Conservation (phyloP, 768 basidiomycete species). For the Arthromyces matolae region DNA sequence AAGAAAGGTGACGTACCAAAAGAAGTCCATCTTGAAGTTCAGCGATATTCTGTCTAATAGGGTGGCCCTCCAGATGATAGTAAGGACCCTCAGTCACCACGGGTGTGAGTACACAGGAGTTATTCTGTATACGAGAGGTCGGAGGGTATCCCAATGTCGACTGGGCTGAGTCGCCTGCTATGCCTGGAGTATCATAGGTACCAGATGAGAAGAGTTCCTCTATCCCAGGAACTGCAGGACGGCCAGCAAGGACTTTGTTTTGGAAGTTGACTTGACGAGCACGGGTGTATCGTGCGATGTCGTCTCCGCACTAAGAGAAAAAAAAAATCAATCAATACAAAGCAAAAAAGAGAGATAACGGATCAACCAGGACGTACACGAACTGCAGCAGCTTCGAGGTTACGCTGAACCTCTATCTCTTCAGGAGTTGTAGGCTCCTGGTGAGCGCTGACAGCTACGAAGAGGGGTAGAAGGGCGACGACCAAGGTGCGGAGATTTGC, state of each 20-base stretch:
- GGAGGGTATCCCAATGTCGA: constrained; percentile 43
- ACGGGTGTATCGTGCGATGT: constrained; percentile 48
- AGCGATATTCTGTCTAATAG: constrained; percentile 51
- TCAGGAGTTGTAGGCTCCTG: constrained; percentile 40
- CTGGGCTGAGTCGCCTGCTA: constrained; percentile 23
- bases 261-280: constrained; percentile 45
- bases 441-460: constrained; percentile 32
- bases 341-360: neutral
- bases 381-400: constrained; percentile 49
- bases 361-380: constrained; percentile 37
- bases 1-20: constrained; percentile 30
- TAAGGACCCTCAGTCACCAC: constrained; percentile 55
- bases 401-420: constrained; percentile 46
- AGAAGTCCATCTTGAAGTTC: constrained; percentile 49
- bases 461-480: constrained; percentile 17
- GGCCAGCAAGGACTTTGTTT: constrained; percentile 40
- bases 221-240: constrained; percentile 34
- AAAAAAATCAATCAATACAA: neutral
- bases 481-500: constrained; percentile 9
- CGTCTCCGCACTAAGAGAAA: constrained; percentile 43
- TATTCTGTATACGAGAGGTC: constrained; percentile 49
- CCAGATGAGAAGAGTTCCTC: constrained; percentile 41
- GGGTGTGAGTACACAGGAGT: constrained; percentile 51
- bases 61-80: constrained; percentile 46
- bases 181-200: constrained; percentile 30